phyloP scores from a whole-genome alignment of 179 eudicot genomes.

The Patellifolia procumbens region DNA sequence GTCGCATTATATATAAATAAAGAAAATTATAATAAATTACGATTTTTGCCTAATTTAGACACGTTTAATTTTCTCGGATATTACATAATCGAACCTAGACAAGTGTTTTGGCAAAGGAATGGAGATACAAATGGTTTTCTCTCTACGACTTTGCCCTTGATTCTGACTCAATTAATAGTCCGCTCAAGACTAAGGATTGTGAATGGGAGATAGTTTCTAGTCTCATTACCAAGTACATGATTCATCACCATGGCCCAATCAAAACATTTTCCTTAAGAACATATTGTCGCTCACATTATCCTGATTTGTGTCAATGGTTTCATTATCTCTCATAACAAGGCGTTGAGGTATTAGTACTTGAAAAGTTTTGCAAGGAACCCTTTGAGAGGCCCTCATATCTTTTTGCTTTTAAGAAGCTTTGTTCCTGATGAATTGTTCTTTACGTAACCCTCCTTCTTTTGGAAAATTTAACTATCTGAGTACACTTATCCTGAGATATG shows the following conservation, averaged over 20 bases:
- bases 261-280: constrained; percentile 13
- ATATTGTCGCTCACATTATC: background rate
- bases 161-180: background rate
- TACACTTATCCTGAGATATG: background rate
- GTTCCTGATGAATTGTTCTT: background rate
- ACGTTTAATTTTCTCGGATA: too few species aligned
- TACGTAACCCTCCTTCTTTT: constrained; percentile 12
- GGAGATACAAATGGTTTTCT: too few species aligned
- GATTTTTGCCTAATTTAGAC: too few species aligned
- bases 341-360: too few species aligned
- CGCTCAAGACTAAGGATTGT: background rate
- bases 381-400: too few species aligned
- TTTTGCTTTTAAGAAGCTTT: constrained; percentile 16
- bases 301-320: constrained; percentile 20
- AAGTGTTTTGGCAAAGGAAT: too few species aligned
- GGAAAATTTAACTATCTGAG: constrained; percentile 1
- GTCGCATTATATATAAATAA: too few species aligned
- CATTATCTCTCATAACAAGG: too few species aligned
- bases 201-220: background rate
- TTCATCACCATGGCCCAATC: background rate
- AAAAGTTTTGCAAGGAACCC: too few species aligned
- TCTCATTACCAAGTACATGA: constrained; percentile 4
- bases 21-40: too few species aligned
- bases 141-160: background rate
- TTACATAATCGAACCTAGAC: too few species aligned